Evolutionary conservation across 2,329 filamentous ascomycete genomes (phyloP), one percentile per base, ranked within the genome.

Genomic region (Dothideomycetes sp.): DNA sequence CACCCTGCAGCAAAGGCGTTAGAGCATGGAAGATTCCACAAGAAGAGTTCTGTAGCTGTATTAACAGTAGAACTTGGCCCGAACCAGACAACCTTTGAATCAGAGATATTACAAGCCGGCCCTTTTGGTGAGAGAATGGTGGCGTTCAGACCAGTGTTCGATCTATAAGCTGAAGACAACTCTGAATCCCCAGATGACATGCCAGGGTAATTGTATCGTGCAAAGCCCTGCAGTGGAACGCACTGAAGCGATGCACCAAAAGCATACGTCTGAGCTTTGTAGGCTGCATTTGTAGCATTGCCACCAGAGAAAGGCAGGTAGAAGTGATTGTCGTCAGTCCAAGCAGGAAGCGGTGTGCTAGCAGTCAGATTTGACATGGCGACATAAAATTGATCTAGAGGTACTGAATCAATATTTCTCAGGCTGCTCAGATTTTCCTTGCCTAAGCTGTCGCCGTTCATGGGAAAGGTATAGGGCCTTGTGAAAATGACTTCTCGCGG

Each of bases 331-430:
- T 53, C 18, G 1, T 70, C 64, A 0, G 67, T 61, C 75, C 76
- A 79, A 0, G 70, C 50, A 0, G 72, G 68, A 0, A 78, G 52
- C 0, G 59, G 47, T 0, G 69, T 73, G 0, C 59, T 57, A 0
- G 52, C 47, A 0, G 64, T 67, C 0, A 66, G 31, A 17, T 78
- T 76, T 0, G 72, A 65, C 37, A 67, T 58, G 0, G 60, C 53
- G 0, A 65, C 45, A 2, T 71, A 54, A 33, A 68, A 68, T 6
- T 65, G 62, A 34, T 68, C 62, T n/a, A n/a, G n/a, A n/a, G n/a
- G n/a, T n/a, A n/a, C n/a, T n/a, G n/a, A n/a, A n/a, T n/a, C n/a
- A n/a, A n/a, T n/a, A n/a, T n/a, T n/a, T n/a, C n/a, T 0, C 49
- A 41, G 9, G n/a, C 17, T 20, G 19, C 18, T 33, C 6, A 23